Evolutionary conservation across 345 rosid species (phyloP).

Genomic region (Gossypium raimondii): DNA sequence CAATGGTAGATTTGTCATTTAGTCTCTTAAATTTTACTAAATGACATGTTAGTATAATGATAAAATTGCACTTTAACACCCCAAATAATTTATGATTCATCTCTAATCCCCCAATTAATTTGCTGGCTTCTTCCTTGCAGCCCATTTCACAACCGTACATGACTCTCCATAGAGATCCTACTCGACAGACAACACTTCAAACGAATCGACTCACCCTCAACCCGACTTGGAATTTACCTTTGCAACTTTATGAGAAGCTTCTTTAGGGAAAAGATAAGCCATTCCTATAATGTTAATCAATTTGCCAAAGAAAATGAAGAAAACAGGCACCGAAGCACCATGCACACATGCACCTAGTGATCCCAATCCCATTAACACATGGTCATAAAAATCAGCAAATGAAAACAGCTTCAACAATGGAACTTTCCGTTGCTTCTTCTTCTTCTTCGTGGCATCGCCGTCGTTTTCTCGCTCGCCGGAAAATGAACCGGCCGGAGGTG

Average conservation of each 20-base stretch:
- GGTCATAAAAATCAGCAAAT: conserved; percentile 80
- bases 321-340: conserved; percentile 89
- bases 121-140: too few species aligned
- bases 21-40: too few species aligned
- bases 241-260: conserved; percentile 82
- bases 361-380: conserved; percentile 68
- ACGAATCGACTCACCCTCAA: too few species aligned
- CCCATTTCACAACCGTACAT: too few species aligned
- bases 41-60: too few species aligned
- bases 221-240: conserved; percentile 38
- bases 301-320: conserved; percentile 89
- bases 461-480: conserved; percentile 20
- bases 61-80: too few species aligned
- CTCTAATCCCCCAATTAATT: too few species aligned
- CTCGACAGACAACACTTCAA: too few species aligned
- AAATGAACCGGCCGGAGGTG: conserved; percentile 3
- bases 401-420: conserved; percentile 61
- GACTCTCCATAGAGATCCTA: too few species aligned
- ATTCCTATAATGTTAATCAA: conserved; percentile 72
- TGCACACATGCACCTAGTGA: conserved; percentile 82
- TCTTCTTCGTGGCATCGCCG: conserved; percentile 26
- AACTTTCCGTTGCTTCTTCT: conserved; percentile 34
- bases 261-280: conserved; percentile 72
- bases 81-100: too few species aligned
- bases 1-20: too few species aligned